phyloP scores from a whole-genome alignment of 2,329 filamentous ascomycete species.

The Ceratocystis huliohia region DNA sequence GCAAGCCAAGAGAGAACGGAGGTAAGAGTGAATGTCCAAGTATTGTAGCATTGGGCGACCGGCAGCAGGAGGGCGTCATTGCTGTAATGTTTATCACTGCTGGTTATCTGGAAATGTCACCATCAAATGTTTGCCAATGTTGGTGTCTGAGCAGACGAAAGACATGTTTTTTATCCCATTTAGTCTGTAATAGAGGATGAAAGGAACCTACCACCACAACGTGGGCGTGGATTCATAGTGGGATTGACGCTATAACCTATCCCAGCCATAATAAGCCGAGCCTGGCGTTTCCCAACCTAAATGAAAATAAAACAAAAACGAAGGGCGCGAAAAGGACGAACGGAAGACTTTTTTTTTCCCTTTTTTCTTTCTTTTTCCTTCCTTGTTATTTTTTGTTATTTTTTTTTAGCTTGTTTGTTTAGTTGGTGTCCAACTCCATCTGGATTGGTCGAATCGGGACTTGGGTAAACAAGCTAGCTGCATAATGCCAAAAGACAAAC shows the following conservation, averaged over 20 bases:
- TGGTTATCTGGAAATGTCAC: too few species aligned
- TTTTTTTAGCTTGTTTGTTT: neutral
- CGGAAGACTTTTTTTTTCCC: neutral
- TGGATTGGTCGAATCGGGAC: neutral
- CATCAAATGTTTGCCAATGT: too few species aligned
- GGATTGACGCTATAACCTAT: neutral
- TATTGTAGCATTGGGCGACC: too few species aligned
- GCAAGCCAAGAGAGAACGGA: too few species aligned
- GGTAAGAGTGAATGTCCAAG: too few species aligned
- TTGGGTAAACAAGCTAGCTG: neutral
- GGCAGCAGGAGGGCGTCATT: too few species aligned
- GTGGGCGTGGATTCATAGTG: slow-evolving; percentile 1
- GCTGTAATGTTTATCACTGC: too few species aligned
- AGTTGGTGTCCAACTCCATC: neutral
- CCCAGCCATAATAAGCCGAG: neutral
- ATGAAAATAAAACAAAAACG: neutral
- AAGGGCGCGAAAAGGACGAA: neutral
- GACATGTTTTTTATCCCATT: too few species aligned
- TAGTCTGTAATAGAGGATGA: neutral
- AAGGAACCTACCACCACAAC: neutral
- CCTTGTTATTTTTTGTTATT: neutral
- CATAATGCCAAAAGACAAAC: too few species aligned
- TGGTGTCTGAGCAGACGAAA: too few species aligned
- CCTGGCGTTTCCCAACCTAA: neutral
- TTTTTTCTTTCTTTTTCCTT: neutral